Evolutionary conservation across 1,284 basidiomycete genomes (phyloP), one percentile per base, ranked within the genome.

Genomic region (Termitomyces sp.): DNA sequence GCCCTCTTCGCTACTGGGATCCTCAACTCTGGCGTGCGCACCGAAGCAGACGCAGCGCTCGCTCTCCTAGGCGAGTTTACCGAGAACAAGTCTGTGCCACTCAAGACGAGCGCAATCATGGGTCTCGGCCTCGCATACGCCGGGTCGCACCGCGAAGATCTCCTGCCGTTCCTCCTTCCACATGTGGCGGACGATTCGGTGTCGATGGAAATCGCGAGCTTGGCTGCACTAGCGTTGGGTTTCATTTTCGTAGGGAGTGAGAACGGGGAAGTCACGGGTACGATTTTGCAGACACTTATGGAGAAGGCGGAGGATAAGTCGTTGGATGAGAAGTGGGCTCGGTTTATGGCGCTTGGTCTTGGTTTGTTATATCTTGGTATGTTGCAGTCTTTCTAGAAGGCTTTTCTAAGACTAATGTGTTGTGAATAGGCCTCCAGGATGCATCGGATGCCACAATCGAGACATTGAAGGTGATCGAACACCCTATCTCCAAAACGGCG

Each of bases 241-340:
- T 96, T 98, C 70, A 88, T 98, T 56, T 98, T 94, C 68, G 94
- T 96, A 34, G 97, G 96, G 24, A 94, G 93, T 64, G 92, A 90
- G 52, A 91, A 98, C 65, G 96, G 94, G 19, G 97, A 99, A 63
- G 87, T 98, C 24, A 89, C 92, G 1, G 86, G 86, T 55, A 86
- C 89, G 0, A 95, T 99, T 54, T 72, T 98, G 65, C 94, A 98
- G 73, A 89, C 91, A 5, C 73, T 99, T 67, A 96, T 98, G 93
- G 91, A 94, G 62, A 82, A 91, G 46, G 86, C 88, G 21, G 86
- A 58, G n/a, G 87, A 91, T 60, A 81, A 81, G 58, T 82, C 84
- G 15, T 74, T 97, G 8, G 85, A 87, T 60, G 92, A 93, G 69
- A 96, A 97, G 74, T 99, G 96, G 96, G 83, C 90, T 3, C 79